Evolutionary conservation across 192 early-diverging fungal species (phyloP), one percentile per base, ranked within the genome.

Genomic region (Mortierella alpina): DNA sequence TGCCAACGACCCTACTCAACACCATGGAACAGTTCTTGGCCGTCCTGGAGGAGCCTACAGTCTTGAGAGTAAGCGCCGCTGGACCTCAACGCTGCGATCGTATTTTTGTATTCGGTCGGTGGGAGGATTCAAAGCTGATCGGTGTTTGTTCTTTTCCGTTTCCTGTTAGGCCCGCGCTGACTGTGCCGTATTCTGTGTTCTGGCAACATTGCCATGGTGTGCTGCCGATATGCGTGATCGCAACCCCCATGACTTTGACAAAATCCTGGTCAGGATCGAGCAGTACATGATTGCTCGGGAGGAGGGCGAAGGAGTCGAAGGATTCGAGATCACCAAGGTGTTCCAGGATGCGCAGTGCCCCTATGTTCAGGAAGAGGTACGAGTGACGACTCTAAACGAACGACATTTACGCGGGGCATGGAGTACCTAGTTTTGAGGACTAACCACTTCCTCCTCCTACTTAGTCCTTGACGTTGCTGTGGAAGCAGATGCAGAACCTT

Each of bases 191-290:
- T 93, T 85, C 65, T 84, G 92, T 57, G 91, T 94, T 9, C 84
- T 96, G 60, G 87, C 90, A 44, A 89, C 92, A 49, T 86, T 98
- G 64, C 97, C 96, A 48, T 97, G 88, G 76, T 85, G 62, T 75
- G 84, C 65, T 66, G 82, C 67, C 65, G 86, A 66, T 62, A 72
- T 94, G 13, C 71, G 68, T 65, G 86, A 90, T 46, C 82, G 84
- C 39, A 84, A 75, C 63, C 82, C 86, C 17, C 82, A 84, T 57
- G 86, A 83, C 44, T 82, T 90, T 46, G 83, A 86, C 49, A 72
- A 70, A 41, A 75, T 88, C 5, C 44, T 90, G 41, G 71, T 62
- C 7, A 84, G 77, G 39, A 81, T 88, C 56, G 83, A 88, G 53
- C 71, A 74, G n/a, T 90, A 90, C 63, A 83, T 90, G 79, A 48